phyloP scores from a whole-genome alignment of 306 rosid species.

The Dalbergia oliveri region DNA sequence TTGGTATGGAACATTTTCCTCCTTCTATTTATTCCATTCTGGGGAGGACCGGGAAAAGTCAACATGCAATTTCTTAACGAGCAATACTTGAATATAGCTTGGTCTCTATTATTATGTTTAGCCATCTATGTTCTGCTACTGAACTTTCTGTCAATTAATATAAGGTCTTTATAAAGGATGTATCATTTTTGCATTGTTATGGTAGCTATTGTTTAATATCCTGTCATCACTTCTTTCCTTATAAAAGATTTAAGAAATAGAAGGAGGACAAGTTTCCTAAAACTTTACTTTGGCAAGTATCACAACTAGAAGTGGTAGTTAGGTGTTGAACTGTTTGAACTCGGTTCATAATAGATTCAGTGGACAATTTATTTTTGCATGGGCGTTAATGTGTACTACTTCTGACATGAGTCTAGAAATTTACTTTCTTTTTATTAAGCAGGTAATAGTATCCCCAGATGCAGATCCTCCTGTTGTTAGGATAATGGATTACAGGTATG shows the following conservation, averaged over 20 bases:
- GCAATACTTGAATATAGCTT: not conserved
- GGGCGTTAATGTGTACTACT: not conserved
- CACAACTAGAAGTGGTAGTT: slow-evolving; percentile 4
- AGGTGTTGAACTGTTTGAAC: slow-evolving; percentile 26
- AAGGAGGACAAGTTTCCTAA: slow-evolving; percentile 6
- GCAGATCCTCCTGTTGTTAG: slow-evolving; percentile 97
- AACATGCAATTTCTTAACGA: not conserved
- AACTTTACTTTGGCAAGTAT: slow-evolving; percentile 9
- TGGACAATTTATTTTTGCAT: not conserved
- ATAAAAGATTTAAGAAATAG: slow-evolving; percentile 1
- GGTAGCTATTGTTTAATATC: slow-evolving; percentile 4
- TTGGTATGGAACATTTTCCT: slow-evolving; percentile 58
- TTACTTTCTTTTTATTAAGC: slow-evolving; percentile 42
- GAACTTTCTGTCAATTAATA: too few species aligned
- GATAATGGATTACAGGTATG: slow-evolving; percentile 93
- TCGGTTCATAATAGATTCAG: slow-evolving; percentile 26
- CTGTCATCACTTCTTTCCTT: not conserved
- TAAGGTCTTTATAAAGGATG: not conserved
- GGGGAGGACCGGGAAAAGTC: not conserved
- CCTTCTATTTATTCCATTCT: not conserved
- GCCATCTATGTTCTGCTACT: too few species aligned
- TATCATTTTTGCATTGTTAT: slow-evolving; percentile 5
- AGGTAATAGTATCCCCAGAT: slow-evolving; percentile 92
- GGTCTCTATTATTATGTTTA: not conserved
- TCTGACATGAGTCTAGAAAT: slow-evolving; percentile 20